Evolutionary conservation across 768 basidiomycete species (phyloP).

Genomic region (Tylopilus sp.): DNA sequence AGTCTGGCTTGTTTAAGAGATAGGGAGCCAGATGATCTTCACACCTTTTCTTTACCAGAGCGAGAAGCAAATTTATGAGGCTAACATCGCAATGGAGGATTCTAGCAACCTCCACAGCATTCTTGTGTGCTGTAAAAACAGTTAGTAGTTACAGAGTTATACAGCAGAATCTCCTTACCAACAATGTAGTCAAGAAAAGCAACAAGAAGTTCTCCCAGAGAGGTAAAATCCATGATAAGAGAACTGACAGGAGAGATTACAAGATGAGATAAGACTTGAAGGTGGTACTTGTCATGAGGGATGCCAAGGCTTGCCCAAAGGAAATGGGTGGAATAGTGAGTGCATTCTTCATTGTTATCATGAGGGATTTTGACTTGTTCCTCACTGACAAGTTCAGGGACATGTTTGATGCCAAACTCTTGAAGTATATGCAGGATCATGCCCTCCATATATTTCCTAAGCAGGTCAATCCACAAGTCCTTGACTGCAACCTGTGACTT

Average conservation of each 20-base stretch:
- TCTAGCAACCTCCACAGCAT: not conserved
- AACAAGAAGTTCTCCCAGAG: not conserved
- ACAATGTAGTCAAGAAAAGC: not conserved
- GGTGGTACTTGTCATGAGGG: not conserved
- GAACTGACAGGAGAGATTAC: not conserved
- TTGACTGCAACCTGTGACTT: not conserved
- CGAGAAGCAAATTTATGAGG: not conserved
- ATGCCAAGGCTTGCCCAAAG: not conserved
- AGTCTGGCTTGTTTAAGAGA: not conserved
- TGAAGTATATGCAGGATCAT: not conserved
- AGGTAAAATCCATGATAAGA: not conserved
- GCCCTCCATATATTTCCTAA: not conserved
- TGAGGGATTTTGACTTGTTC: not conserved
- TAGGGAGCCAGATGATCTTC: not conserved
- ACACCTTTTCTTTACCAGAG: too few species aligned
- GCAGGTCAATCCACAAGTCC: not conserved
- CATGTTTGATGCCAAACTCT: not conserved
- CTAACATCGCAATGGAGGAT: not conserved
- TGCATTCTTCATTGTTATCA: too few species aligned
- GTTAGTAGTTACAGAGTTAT: not conserved
- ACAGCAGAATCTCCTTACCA: not conserved
- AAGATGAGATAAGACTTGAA: not conserved
- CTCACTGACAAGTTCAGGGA: not conserved
- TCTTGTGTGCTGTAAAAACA: not conserved
- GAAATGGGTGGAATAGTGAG: not conserved